Conservation (phyloP, 1,284 basidiomycete species). For the Schizophyllum commune region DNA sequence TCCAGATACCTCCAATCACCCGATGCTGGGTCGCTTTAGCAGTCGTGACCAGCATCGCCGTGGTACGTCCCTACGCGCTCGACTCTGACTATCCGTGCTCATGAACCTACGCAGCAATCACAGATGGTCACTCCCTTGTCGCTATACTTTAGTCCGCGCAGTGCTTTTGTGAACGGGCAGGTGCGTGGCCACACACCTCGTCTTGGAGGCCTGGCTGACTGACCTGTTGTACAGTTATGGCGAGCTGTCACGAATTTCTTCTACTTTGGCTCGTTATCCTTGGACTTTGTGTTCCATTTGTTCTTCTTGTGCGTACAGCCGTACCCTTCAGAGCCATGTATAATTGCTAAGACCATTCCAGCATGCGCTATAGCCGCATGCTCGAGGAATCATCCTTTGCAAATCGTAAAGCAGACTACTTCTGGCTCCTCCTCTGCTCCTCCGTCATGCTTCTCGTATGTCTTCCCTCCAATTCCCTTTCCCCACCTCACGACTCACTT, state of each 20-base stretch:
- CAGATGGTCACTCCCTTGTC: constrained; percentile 84
- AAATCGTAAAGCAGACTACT: constrained; percentile 86
- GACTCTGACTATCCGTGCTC: constrained; percentile 5
- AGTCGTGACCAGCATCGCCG: constrained; percentile 73
- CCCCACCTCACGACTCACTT: neutral
- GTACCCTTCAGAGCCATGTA: neutral
- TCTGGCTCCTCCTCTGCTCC: constrained; percentile 84
- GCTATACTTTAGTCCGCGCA: constrained; percentile 86
- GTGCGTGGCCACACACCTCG: constrained; percentile 28
- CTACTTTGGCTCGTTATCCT: constrained; percentile 88
- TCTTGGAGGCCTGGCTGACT: neutral
- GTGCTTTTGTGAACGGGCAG: constrained; percentile 76
- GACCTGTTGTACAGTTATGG: constrained; percentile 58
- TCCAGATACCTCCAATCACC: constrained; percentile 85
- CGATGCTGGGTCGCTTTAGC: constrained; percentile 75
- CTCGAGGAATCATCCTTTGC: constrained; percentile 94
- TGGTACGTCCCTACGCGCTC: constrained; percentile 47
- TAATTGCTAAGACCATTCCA: constrained; percentile 20
- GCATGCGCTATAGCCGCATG: constrained; percentile 95
- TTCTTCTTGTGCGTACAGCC: constrained; percentile 84
- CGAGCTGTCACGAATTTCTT: constrained; percentile 87
- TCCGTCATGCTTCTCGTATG: constrained; percentile 76
- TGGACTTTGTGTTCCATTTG: constrained; percentile 96
- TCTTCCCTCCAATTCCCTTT: constrained; percentile 8
- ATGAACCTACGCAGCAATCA: constrained; percentile 61